These are phyloP conservation scores for Mortierella sp. DNA, from an alignment of 371 early-diverging fungal species.

Conservation along the genomic window DNA sequence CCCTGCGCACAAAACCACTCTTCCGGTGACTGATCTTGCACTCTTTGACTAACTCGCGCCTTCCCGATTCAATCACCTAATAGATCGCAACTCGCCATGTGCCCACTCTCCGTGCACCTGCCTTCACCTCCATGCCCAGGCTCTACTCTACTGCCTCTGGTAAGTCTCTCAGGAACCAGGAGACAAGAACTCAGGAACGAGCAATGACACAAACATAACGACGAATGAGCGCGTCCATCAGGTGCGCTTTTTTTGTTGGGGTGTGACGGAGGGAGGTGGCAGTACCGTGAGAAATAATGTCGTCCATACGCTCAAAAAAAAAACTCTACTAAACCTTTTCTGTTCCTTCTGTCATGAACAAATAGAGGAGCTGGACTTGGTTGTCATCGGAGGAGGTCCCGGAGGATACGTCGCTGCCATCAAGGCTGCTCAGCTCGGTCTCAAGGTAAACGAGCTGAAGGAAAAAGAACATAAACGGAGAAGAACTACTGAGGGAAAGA, in stretches of 20 bases:
- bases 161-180: constrained; percentile 35
- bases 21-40: neutral
- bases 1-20: neutral
- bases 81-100: constrained; percentile 74
- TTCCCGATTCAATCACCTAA: neutral
- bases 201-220: neutral
- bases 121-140: constrained; percentile 68
- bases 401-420: constrained; percentile 99
- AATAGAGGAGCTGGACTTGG: constrained; percentile 80
- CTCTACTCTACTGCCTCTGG: constrained; percentile 72
- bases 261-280: constrained; percentile 15
- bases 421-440: constrained; percentile 97
- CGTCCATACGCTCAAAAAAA: neutral
- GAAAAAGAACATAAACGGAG: neutral
- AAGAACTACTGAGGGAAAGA: neutral
- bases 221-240: neutral
- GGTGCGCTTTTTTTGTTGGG: neutral
- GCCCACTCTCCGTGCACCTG: constrained; percentile 68
- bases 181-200: neutral
- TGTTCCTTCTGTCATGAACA: neutral
- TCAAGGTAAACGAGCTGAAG: constrained; percentile 80
- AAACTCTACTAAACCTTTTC: constrained; percentile 9
- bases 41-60: neutral
- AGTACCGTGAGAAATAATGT: constrained; percentile 37
- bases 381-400: constrained; percentile 97